Conservation (phyloP, 768 basidiomycete genomes). For the Leccinellum rugosiceps region DNA sequence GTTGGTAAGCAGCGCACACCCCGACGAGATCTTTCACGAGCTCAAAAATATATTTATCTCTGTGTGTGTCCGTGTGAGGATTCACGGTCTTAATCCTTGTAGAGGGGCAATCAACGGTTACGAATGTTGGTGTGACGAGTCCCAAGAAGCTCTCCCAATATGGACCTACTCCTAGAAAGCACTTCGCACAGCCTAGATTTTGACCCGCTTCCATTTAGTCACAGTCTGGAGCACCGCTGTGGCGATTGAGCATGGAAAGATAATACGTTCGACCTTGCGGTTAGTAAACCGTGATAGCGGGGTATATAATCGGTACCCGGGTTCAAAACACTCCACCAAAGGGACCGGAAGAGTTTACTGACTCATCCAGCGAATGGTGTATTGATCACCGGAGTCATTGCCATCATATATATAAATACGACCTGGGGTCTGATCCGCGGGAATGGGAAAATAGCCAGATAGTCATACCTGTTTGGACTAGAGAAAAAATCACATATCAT, state of each 20-base stretch:
- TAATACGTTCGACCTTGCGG: neutral
- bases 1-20: neutral
- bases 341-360: neutral
- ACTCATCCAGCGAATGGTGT: neutral
- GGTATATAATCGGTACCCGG: neutral
- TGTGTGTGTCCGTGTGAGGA: neutral
- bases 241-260: neutral
- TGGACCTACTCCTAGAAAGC: neutral
- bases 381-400: neutral
- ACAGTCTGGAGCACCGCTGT: neutral
- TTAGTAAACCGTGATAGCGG: neutral
- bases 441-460: neutral
- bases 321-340: neutral
- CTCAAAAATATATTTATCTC: neutral
- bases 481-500: neutral
- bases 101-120: neutral
- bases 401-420: neutral
- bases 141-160: neutral
- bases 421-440: neutral
- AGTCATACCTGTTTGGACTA: neutral
- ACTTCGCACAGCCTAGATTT: neutral
- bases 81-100: neutral
- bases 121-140: neutral
- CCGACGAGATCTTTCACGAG: neutral
- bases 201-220: neutral